Evolutionary conservation across 768 basidiomycete genomes (phyloP).

Genomic region (Lyophyllum shimeji): DNA sequence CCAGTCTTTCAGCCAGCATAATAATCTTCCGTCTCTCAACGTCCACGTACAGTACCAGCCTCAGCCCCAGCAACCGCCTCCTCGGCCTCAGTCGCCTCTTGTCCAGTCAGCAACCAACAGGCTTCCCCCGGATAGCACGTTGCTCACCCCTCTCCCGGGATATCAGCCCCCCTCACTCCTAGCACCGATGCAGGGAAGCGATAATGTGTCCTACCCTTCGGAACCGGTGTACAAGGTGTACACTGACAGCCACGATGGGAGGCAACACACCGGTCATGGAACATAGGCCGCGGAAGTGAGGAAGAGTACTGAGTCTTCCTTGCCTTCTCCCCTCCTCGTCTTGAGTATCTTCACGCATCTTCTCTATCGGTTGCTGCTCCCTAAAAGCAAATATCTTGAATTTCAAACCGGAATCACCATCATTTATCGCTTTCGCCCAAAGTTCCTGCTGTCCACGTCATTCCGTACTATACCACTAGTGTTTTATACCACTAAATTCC

Average conservation of each 20-base stretch:
- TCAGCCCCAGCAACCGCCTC: conserved; percentile 23
- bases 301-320: conserved; percentile 24
- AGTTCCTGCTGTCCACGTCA: conserved; percentile 9
- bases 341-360: background rate
- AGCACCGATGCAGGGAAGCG: conserved; percentile 27
- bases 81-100: conserved; percentile 22
- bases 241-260: conserved; percentile 37
- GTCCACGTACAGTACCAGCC: conserved; percentile 16
- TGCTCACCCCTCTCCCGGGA: conserved; percentile 69
- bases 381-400: conserved; percentile 3
- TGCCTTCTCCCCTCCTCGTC: background rate
- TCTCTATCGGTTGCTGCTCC: background rate
- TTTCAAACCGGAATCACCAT: background rate
- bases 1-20: conserved; percentile 14
- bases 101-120: conserved; percentile 32
- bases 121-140: conserved; percentile 63
- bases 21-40: conserved; percentile 31
- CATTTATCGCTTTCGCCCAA: conserved; percentile 1
- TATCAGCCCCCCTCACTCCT: conserved; percentile 47
- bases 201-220: conserved; percentile 24
- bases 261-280: conserved; percentile 42
- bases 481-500: conserved; percentile 13
- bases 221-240: conserved; percentile 34
- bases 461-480: conserved; percentile 17
- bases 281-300: conserved; percentile 30